Conservation (phyloP, 164 flowering plant species). For the Dillenia suffruticosa region DNA sequence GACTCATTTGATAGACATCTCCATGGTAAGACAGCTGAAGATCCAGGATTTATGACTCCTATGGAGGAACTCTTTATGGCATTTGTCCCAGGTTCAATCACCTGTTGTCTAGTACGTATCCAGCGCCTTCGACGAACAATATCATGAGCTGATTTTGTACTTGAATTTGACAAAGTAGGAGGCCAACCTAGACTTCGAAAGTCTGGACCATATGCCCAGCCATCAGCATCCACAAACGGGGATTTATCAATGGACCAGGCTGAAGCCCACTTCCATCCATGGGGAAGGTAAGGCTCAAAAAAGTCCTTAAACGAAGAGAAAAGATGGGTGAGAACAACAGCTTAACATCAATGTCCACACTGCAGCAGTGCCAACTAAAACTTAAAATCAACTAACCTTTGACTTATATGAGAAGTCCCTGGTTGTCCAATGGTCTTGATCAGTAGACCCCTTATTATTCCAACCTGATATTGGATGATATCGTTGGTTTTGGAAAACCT, state of each 20-base stretch:
- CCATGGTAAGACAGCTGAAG: slow-evolving; percentile 82
- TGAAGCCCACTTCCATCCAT: slow-evolving; percentile 75
- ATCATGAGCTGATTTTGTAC: slow-evolving; percentile 45
- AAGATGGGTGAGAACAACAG: neutral
- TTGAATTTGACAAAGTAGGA: slow-evolving; percentile 42
- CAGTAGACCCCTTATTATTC: slow-evolving; percentile 49
- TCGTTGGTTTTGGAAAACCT: slow-evolving; percentile 68
- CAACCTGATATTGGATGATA: slow-evolving; percentile 65
- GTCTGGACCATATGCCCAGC: slow-evolving; percentile 80
- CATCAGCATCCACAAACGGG: slow-evolving; percentile 59
- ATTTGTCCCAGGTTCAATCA: slow-evolving; percentile 13
- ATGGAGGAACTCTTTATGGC: slow-evolving; percentile 18
- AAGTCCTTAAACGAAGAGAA: slow-evolving; percentile 47
- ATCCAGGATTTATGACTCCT: slow-evolving; percentile 53
- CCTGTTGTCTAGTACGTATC: slow-evolving; percentile 54
- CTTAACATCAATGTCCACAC: neutral
- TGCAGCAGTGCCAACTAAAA: neutral
- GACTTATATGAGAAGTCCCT: slow-evolving; percentile 68
- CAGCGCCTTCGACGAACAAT: slow-evolving; percentile 69
- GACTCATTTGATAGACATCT: slow-evolving; percentile 51
- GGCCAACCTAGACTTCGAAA: slow-evolving; percentile 67
- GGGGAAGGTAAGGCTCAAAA: slow-evolving; percentile 65
- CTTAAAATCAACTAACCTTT: slow-evolving; percentile 35
- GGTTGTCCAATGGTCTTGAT: slow-evolving; percentile 68
- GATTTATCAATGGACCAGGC: slow-evolving; percentile 64